Percentiles rank a stretch among this genome's conserved stretches.
These are phyloP conservation scores for Phyllostachys edulis DNA, from an alignment of 176 grass and related monocot species.

Conservation along the genomic window DNA sequence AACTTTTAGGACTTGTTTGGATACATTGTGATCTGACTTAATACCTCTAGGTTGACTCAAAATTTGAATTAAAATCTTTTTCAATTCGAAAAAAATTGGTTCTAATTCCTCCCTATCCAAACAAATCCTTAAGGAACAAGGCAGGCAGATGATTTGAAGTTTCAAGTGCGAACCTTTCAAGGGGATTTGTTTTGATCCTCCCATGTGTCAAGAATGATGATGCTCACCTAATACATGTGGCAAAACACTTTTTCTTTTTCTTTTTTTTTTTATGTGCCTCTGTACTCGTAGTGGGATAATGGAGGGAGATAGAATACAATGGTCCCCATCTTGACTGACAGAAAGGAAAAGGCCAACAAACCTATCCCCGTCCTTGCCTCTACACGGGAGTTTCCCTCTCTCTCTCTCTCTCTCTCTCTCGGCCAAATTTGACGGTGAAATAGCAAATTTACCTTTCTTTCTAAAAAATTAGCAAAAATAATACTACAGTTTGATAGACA, in stretches of 20 bases:
- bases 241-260: background rate
- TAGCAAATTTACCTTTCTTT: too few species aligned
- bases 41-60: too few species aligned
- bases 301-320: background rate
- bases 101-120: too few species aligned
- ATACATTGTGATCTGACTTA: too few species aligned
- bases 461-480: too few species aligned
- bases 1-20: too few species aligned
- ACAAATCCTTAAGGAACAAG: background rate
- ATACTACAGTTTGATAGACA: rapidly evolving
- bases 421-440: too few species aligned
- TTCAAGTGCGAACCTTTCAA: background rate
- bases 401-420: too few species aligned
- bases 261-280: background rate
- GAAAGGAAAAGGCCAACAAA: conserved; percentile 43
- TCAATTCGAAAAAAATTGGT: too few species aligned
- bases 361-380: conserved; percentile 31
- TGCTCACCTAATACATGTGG: conserved; percentile 20
- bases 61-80: too few species aligned
- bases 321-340: conserved; percentile 21
- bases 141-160: background rate
- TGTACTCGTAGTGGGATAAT: background rate
- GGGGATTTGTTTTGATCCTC: background rate
- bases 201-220: conserved; percentile 23
- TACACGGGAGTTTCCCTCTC: too few species aligned